Evolutionary conservation across 2,329 filamentous ascomycete species (phyloP).

Genomic region (Trichoderma citrinoviride): DNA sequence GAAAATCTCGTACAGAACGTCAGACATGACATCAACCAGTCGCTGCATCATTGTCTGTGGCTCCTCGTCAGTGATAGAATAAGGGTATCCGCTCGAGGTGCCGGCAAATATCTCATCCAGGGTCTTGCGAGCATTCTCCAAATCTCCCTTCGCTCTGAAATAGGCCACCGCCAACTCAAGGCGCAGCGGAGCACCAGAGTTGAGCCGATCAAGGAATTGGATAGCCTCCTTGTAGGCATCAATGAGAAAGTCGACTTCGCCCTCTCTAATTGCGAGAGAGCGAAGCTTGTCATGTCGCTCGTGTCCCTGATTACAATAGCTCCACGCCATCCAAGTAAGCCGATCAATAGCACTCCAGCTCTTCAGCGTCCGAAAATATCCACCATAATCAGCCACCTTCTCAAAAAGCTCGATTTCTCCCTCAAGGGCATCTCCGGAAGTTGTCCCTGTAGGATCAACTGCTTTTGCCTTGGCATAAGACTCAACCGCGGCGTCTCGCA

Average conservation of each 20-base stretch:
- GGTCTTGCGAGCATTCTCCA: constrained; percentile 17
- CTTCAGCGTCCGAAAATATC: constrained; percentile 27
- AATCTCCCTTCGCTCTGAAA: constrained; percentile 24
- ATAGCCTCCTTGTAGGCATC: constrained; percentile 29
- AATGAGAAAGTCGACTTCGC: constrained; percentile 27
- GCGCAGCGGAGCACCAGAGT: constrained; percentile 28
- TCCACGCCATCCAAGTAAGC: constrained; percentile 30
- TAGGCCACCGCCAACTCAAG: constrained; percentile 25
- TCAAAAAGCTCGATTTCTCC: constrained; percentile 27
- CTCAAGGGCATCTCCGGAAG: constrained; percentile 24
- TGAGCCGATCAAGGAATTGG: constrained; percentile 30
- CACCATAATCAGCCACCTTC: constrained; percentile 18
- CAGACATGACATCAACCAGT: constrained; percentile 24
- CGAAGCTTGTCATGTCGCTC: constrained; percentile 22
- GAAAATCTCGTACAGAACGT: constrained; percentile 28
- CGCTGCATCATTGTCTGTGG: constrained; percentile 22
- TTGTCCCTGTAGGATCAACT: constrained; percentile 26
- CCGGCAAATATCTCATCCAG: constrained; percentile 29
- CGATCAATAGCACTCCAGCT: constrained; percentile 30
- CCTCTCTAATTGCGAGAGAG: constrained; percentile 23
- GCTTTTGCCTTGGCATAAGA: constrained; percentile 25
- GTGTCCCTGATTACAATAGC: constrained; percentile 19
- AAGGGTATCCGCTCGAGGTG: constrained; percentile 25
- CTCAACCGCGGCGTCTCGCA: constrained; percentile 20
- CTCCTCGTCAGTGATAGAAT: constrained; percentile 26